These are phyloP conservation scores for Lanmaoa rubissima DNA, from an alignment of 768 basidiomycete genomes.

Conservation along the genomic window DNA sequence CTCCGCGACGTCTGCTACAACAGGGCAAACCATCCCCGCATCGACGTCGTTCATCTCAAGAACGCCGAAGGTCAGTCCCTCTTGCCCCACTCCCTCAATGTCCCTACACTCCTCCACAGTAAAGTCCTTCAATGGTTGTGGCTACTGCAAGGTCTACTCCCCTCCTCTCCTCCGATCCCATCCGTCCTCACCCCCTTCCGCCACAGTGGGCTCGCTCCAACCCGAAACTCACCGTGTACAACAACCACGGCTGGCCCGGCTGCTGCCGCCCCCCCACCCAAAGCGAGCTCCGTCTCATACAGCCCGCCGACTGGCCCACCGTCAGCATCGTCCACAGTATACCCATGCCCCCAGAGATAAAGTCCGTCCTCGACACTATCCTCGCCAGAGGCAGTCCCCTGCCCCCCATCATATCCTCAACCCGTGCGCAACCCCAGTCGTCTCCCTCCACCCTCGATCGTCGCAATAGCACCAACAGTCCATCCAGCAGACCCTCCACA, in stretches of 20 bases:
- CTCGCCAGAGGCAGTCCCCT: constrained; percentile 39
- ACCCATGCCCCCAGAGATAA: constrained; percentile 70
- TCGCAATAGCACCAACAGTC: constrained; percentile 42
- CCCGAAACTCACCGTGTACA: constrained; percentile 54
- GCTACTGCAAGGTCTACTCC: constrained; percentile 77
- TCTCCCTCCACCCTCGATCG: constrained; percentile 40
- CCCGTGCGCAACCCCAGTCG: constrained; percentile 31
- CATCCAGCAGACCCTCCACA: constrained; percentile 18
- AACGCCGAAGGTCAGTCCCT: constrained; percentile 76
- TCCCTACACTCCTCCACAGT: constrained; percentile 43
- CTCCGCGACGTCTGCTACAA: constrained; percentile 74
- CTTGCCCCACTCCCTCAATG: constrained; percentile 1
- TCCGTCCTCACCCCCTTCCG: constrained; percentile 26
- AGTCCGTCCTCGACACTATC: constrained; percentile 59
- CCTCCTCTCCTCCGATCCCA: constrained; percentile 17
- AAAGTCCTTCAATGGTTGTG: constrained; percentile 81
- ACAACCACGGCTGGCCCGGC: constrained; percentile 83
- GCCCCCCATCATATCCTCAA: constrained; percentile 29
- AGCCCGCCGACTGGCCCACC: constrained; percentile 75
- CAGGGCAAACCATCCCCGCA: constrained; percentile 67
- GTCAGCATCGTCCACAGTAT: constrained; percentile 74
- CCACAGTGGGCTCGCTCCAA: constrained; percentile 68
- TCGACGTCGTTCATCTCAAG: constrained; percentile 76
- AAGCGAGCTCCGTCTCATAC: constrained; percentile 60
- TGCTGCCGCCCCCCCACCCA: constrained; percentile 76